Base-by-base conservation (phyloP, 2,329 filamentous ascomycete genomes). In the Scytalidium lignicola region DNA sequence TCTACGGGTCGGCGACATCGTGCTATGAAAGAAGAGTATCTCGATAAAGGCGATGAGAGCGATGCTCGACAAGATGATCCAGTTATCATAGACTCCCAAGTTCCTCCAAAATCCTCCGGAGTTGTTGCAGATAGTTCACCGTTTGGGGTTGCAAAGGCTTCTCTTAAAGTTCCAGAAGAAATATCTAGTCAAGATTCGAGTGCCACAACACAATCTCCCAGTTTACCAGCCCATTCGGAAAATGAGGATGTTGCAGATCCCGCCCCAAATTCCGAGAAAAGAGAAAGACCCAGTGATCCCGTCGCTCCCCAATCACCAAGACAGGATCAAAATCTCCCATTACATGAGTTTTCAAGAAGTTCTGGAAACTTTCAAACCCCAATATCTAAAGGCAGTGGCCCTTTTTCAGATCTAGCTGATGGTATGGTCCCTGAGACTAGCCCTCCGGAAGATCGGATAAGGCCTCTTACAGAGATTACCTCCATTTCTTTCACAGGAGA, bases 391-490 rank as follows among this genome's bases (percentile, higher is more conserved):
- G 9, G 21, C 22, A 9, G 4, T 6, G 43, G 3, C 3, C 23
- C 19, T 6, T 15, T 49, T 12, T 52, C 50, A 1, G 50, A 58
- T 39, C 41, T 37, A 5, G 21, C 43, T 17, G 53, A 56, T 22
- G 47, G 32, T 8, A 59, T 51, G 7, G 46, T 65, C 10, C 63
- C 58, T n/a, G 63, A 65, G 43, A 64, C 62, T 3, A 64, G 61
- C 42, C 63, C 62, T n/a, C 41, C 50, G 5, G 49, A 50, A 18
- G 45, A 50, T 18, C 37, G 49, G 18, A 45, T 58, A 17, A 51
- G 56, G 3, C 55, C 58, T 2, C 59, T 65, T 52, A 51, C 51
- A 8, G 59, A 64, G 17, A 58, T 64, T 22, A 58, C 57, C 20
- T 51, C 48, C 19, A 41, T 62, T 3, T 63, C 60, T 3, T 59